Evolutionary conservation across 2,329 filamentous ascomycete species (phyloP).

Genomic region (Talaromyces sp.): DNA sequence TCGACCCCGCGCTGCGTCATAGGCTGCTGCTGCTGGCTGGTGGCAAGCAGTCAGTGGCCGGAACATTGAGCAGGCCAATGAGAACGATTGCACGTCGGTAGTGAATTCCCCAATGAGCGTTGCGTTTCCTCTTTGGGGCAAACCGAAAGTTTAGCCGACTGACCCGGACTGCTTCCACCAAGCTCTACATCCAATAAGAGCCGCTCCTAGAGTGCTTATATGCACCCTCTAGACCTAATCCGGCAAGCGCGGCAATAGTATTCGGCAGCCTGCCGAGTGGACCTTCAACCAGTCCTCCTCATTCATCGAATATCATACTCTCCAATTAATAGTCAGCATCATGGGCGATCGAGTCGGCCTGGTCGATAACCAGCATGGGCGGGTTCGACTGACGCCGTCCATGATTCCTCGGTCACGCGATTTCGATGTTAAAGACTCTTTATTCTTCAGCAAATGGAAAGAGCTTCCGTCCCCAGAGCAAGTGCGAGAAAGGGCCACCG

Average conservation of each 20-base stretch:
- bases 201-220: too few relatives aligned
- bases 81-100: neutral
- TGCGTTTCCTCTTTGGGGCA: neutral
- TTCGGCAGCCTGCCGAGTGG: too few relatives aligned
- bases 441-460: slow-evolving; percentile 15
- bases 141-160: neutral
- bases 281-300: too few relatives aligned
- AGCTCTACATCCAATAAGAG: too few relatives aligned
- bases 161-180: too few relatives aligned
- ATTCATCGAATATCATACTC: too few relatives aligned
- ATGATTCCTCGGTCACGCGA: slow-evolving; percentile 12
- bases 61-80: neutral
- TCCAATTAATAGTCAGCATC: too few relatives aligned
- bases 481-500: slow-evolving; percentile 11
- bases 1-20: neutral
- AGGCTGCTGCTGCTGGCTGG: neutral
- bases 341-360: too few relatives aligned
- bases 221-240: neutral
- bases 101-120: neutral
- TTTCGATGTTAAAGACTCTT: slow-evolving; percentile 15
- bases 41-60: neutral
- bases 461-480: slow-evolving; percentile 16
- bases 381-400: neutral
- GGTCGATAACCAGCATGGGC: too few relatives aligned
- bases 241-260: neutral